These are phyloP conservation scores for Aspergillus luchuensis DNA, from an alignment of 2,329 filamentous ascomycete genomes.

Conservation along the genomic window DNA sequence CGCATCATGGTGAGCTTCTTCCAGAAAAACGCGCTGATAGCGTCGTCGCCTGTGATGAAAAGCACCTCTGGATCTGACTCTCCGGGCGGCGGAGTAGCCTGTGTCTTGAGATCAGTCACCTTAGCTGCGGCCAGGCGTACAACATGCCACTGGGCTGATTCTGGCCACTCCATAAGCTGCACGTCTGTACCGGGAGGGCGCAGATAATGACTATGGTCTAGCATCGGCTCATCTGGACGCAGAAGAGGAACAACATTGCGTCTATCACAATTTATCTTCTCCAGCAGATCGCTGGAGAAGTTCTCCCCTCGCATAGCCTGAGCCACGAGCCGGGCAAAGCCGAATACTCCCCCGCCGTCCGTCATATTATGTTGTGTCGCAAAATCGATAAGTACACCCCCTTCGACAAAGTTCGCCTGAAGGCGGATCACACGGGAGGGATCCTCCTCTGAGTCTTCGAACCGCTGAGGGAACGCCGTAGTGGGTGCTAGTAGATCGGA, in stretches of 20 bases:
- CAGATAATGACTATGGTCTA: constrained; percentile 10
- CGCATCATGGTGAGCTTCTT: constrained; percentile 8
- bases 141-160: neutral
- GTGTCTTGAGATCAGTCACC: neutral
- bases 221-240: constrained; percentile 5
- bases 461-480: constrained; percentile 25
- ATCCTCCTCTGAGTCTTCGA: constrained; percentile 16
- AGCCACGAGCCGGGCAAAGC: constrained; percentile 12
- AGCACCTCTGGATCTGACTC: neutral
- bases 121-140: neutral
- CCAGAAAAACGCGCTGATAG: constrained; percentile 14
- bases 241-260: constrained; percentile 10
- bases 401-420: constrained; percentile 23
- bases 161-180: too few species aligned
- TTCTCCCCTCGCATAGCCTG: constrained; percentile 1
- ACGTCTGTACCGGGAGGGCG: neutral
- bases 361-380: constrained; percentile 20
- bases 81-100: neutral
- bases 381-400: constrained; percentile 22
- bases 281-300: neutral
- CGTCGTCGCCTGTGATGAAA: constrained; percentile 10
- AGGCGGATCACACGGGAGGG: constrained; percentile 18
- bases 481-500: constrained; percentile 28
- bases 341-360: constrained; percentile 13
- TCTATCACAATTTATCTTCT: constrained; percentile 16